These are phyloP conservation scores for Epichloe coenophiala DNA, from an alignment of 2,329 filamentous ascomycete genomes.

Conservation along the genomic window DNA sequence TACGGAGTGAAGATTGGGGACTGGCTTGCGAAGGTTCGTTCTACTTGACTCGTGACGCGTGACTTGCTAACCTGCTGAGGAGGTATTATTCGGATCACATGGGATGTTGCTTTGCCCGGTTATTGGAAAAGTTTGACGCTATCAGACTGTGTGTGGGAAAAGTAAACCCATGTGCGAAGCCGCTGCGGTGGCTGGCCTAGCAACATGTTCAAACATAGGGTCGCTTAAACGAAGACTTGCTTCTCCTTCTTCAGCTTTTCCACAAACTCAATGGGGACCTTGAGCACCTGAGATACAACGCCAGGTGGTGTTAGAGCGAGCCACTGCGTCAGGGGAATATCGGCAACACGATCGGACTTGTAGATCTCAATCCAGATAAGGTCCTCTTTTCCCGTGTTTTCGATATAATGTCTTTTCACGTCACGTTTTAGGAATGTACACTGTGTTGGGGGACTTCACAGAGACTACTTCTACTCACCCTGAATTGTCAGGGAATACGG, in stretches of 20 bases:
- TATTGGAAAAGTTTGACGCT: background rate
- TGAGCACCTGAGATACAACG: slow-evolving; percentile 46
- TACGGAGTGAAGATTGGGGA: too few species aligned
- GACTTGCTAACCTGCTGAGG: too few species aligned
- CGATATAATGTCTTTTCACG: slow-evolving; percentile 47
- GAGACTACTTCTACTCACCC: slow-evolving; percentile 22
- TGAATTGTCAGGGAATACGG: slow-evolving; percentile 53
- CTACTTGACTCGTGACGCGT: too few species aligned
- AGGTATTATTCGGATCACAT: too few species aligned
- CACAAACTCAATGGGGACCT: slow-evolving; percentile 43
- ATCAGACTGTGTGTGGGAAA: background rate
- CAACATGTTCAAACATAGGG: background rate
- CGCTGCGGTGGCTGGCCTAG: background rate
- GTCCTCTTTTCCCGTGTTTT: slow-evolving; percentile 52
- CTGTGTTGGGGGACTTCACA: background rate
- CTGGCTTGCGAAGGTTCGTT: too few species aligned
- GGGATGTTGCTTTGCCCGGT: too few species aligned
- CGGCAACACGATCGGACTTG: slow-evolving; percentile 52
- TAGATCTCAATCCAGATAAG: slow-evolving; percentile 58
- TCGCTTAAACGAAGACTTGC: slow-evolving; percentile 31
- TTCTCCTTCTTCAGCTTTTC: slow-evolving; percentile 49
- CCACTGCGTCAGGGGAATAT: slow-evolving; percentile 57
- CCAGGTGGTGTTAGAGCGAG: slow-evolving; percentile 51
- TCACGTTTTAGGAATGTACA: background rate
- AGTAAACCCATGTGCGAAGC: background rate